Base-by-base conservation (phyloP, 139 green algal genomes). In the Tetradesmus lagerheimii region DNA sequence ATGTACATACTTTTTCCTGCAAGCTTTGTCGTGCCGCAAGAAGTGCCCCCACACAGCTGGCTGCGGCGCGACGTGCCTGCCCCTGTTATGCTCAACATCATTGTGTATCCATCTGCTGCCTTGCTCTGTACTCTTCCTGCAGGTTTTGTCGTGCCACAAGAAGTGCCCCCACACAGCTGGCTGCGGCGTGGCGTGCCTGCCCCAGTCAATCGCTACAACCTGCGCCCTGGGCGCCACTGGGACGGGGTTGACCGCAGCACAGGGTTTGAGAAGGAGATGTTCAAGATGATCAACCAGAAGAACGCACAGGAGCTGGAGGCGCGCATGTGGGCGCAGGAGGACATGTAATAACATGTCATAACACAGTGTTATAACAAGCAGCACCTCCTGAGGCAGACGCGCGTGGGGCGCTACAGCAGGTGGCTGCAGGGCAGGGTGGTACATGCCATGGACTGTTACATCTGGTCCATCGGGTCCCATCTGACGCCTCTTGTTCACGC, bases 211-310 rank as follows among this genome's bases (percentile, higher is more conserved):
- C 94, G 98, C 47, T 99, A 98, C 91, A 93, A 92, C 86, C 99
- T 99, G 82, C 87, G 90, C 11, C 98, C 98, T 0, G 98, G 98
- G 6, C 94, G 98, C 1, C 98, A 99, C 94, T 99, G 98, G 98
- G 98, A 99, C 85, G 98, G 98, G 0, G 97, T 99, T 31, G 96
- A 99, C 94, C 95, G 98, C 50, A 96, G 92, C 90, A 99, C 95
- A 75, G 98, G 98, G 37, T 99, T 99, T 93, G 97, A 99, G 94
- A 87, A 79, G 62, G 91, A 97, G 27, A 94, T 97, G 91, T 97
- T 98, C 88, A 95, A 94, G 87, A 83, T 87, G 66, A 79, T 95
- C 90, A 96, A 94, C 75, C 85, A 94, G 80, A 85, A 91, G 20
- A 80, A 71, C 45, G 79, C 89, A 38, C 76, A 90, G 34, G 93